Evolutionary conservation across 2,329 filamentous ascomycete species (phyloP).

Genomic region (Ascochyta viciae-villosae): DNA sequence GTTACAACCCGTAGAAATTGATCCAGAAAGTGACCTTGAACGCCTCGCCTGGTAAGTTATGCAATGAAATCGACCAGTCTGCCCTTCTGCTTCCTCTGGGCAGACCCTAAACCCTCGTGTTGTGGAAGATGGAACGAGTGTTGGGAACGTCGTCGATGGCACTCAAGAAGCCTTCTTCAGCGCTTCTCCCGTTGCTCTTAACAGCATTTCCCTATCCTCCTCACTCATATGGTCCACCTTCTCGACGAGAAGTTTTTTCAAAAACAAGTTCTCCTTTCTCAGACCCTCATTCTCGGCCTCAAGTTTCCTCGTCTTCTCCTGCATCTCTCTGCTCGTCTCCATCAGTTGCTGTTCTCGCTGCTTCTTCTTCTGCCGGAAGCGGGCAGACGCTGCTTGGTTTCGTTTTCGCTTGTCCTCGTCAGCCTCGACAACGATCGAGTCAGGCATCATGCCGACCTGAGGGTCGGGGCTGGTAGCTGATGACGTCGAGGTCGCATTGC

Average conservation of each 20-base stretch:
- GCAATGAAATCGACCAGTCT: not conserved
- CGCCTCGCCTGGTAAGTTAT: slow-evolving; percentile 4
- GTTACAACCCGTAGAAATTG: not conserved
- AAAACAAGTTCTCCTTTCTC: slow-evolving; percentile 54
- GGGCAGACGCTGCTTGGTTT: slow-evolving; percentile 86
- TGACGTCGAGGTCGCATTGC: slow-evolving; percentile 39
- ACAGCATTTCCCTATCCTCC: slow-evolving; percentile 40
- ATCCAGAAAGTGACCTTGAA: slow-evolving; percentile 4
- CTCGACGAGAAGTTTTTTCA: slow-evolving; percentile 45
- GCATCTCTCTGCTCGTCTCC: slow-evolving; percentile 68
- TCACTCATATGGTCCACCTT: slow-evolving; percentile 50
- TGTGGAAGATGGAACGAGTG: not conserved
- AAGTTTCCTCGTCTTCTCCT: slow-evolving; percentile 76
- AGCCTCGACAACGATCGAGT: slow-evolving; percentile 55
- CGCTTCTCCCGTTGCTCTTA: slow-evolving; percentile 33
- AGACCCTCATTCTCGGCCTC: slow-evolving; percentile 58
- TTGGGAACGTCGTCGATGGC: not conserved
- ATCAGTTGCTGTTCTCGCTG: slow-evolving; percentile 82
- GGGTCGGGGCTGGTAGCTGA: slow-evolving; percentile 35
- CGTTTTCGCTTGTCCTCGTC: slow-evolving; percentile 90
- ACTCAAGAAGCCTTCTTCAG: slow-evolving; percentile 18
- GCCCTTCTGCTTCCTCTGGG: not conserved
- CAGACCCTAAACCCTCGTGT: not conserved
- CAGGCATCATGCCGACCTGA: slow-evolving; percentile 23
- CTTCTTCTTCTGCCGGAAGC: slow-evolving; percentile 96